phyloP scores from a whole-genome alignment of 176 grass and related monocot species.

The Chrysopogon serrulatus region DNA sequence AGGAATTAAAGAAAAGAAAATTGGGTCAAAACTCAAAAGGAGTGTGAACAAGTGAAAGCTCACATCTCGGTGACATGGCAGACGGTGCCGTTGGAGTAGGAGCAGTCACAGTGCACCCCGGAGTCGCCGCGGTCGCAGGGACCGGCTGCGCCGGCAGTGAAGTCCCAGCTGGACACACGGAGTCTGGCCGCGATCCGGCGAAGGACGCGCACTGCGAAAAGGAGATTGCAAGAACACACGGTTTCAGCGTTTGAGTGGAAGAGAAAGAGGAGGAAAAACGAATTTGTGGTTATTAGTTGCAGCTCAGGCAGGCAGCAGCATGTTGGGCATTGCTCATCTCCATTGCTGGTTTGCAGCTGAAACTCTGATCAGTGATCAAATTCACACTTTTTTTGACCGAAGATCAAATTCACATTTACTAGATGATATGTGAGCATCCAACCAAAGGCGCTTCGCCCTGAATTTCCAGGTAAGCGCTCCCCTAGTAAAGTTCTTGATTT shows the following conservation, averaged over 20 bases:
- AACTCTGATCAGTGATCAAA: neutral
- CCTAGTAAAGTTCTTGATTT: too few species aligned
- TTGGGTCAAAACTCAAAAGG: neutral
- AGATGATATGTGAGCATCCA: neutral
- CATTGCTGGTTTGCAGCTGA: neutral
- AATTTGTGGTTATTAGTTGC: neutral
- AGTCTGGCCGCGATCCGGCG: constrained; percentile 34
- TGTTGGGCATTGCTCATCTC: neutral
- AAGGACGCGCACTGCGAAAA: constrained; percentile 45
- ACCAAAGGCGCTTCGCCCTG: neutral
- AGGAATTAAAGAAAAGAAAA: neutral
- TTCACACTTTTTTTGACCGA: too few species aligned
- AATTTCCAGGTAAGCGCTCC: neutral
- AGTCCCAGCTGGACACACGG: constrained; percentile 54
- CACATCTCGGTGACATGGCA: constrained; percentile 69
- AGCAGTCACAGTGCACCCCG: constrained; percentile 59
- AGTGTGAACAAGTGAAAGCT: neutral
- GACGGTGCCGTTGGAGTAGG: constrained; percentile 44
- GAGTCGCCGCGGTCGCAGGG: constrained; percentile 29
- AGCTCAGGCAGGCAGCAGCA: neutral
- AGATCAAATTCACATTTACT: neutral
- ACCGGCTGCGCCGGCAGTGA: constrained; percentile 23
- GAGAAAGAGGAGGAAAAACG: neutral
- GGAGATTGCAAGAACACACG: neutral
- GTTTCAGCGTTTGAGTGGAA: neutral